Base-by-base conservation (phyloP, 352 stramenopile genomes). In the Globisporangium carolinianum region DNA sequence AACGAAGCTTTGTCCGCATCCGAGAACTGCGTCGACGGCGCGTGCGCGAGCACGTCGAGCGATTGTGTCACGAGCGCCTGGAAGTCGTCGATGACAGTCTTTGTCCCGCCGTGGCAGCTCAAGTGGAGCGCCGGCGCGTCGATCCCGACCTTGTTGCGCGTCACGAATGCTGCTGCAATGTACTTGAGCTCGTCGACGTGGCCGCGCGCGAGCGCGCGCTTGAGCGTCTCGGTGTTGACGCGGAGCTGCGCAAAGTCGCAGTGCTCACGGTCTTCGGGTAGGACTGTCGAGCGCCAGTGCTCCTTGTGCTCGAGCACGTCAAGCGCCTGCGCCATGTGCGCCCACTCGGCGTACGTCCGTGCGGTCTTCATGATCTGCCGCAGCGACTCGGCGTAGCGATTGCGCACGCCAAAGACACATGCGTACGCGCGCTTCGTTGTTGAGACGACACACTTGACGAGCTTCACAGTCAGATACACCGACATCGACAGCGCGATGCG, bases 211-310 rank as follows among this genome's bases (percentile, higher is more conserved):
- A 78, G 51, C 53, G 55, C 68, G 9, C 66, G 64, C 9, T 55
- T 65, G 7, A 87, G 63, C 7, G 65, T 69, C 32, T 73, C 55
- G 2, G 74, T 70, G 60, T 79, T 84, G 47, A 58, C 51, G 6
- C 68, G 54, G 36, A 87, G 69, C 39, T 86, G 76, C 4, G 46
- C 53, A 48, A 89, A 87, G 63, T 89, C 77, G 57, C 77, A 89
- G 49, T 80, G 65, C 17, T 89, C 73, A 10, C 68, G 63, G 48
- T 87, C 75, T 17, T 83, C 66, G 1, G 53, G 55, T 3, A 48
- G 62, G 52, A 87, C 68, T 9, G 53, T 71, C 11, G 62, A 68
- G 57, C 85, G 83, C 79, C 76, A 89, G 58, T 86, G 57, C 41
- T 82, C 63, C 18, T 86, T 86, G 10, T 62, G 73, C 64, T 89